Evolutionary conservation across 306 rosid species (phyloP), one percentile per base, ranked within the genome.

Genomic region (Quercus mongolica): DNA sequence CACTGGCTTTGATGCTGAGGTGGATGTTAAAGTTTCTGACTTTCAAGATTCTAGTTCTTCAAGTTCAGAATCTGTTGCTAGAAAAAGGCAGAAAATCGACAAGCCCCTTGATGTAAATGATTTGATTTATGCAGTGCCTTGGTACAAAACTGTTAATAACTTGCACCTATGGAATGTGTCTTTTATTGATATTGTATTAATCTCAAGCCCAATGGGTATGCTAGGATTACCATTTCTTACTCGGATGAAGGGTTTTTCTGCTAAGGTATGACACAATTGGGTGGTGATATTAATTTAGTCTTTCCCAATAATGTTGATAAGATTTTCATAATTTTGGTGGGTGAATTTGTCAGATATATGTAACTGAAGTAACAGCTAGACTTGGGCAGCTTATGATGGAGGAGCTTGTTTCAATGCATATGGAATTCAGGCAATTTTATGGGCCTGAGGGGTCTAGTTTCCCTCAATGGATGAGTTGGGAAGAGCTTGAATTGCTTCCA

Each of bases 331-430:
- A 46, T 74, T 85, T 65, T 76, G 62, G 35, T 46, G 70, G 41
- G n/a, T 81, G 64, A 64, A 81, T 79, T 80, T 82, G 63, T 62
- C 83, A 92, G 98, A 87, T 94, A 78, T 94, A 89, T 77, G 88
- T 71, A 52, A 92, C 99, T 3, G 94, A 91, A 81, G 97, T 92
- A 75, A 68, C 98, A 2, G 83, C 90, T 30, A 91, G 88, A 82
- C 76, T 94, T 25, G 99, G 97, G 72, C 88, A 86, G 84, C 85
- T 94, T 84, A 85, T 94, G 97, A 87, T 94, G 97, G 94, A 92
- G 81, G 97, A 94, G 69, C 95, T 94, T 87, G 82, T 92, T 78
- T 81, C 91, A 55, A 88, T 87, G 94, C 97, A 94, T 79, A 81
- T 68, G 46, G 99, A 94, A 52, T 81, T 89, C 75, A 92, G 88